phyloP scores from a whole-genome alignment of 2,329 filamentous ascomycete genomes.

The Colletotrichum navitas region DNA sequence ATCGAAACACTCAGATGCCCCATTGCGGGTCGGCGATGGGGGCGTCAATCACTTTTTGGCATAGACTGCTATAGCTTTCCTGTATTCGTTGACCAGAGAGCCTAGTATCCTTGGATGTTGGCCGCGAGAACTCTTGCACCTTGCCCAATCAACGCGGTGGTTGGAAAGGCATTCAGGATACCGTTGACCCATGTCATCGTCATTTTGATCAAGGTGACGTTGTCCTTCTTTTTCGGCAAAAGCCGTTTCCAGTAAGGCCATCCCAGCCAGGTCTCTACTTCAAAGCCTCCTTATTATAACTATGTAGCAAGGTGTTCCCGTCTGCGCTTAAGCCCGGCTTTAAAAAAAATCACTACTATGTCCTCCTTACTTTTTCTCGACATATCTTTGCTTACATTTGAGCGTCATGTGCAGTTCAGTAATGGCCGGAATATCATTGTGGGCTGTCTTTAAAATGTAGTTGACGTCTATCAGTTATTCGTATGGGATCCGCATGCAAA shows the following conservation, averaged over 20 bases:
- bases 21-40: conserved; percentile 19
- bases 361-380: no score
- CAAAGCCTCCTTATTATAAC: not conserved
- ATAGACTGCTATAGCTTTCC: not conserved
- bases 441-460: no score
- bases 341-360: not conserved
- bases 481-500: no score
- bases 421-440: no score
- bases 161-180: conserved; percentile 15
- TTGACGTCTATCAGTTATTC: no score
- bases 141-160: not conserved
- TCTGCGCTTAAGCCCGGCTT: not conserved
- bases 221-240: conserved; percentile 13
- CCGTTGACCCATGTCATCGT: conserved; percentile 9
- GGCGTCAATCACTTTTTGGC: conserved; percentile 17
- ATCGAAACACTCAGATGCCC: conserved; percentile 21
- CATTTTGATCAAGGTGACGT: not conserved
- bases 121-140: not conserved
- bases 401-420: no score
- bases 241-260: not conserved
- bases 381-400: not conserved
- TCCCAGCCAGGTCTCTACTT: no score
- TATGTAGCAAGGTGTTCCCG: not conserved
- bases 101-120: conserved; percentile 18
- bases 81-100: not conserved